These are phyloP conservation scores for Teratosphaeria viscida DNA, from an alignment of 2,329 filamentous ascomycete species.

Conservation along the genomic window DNA sequence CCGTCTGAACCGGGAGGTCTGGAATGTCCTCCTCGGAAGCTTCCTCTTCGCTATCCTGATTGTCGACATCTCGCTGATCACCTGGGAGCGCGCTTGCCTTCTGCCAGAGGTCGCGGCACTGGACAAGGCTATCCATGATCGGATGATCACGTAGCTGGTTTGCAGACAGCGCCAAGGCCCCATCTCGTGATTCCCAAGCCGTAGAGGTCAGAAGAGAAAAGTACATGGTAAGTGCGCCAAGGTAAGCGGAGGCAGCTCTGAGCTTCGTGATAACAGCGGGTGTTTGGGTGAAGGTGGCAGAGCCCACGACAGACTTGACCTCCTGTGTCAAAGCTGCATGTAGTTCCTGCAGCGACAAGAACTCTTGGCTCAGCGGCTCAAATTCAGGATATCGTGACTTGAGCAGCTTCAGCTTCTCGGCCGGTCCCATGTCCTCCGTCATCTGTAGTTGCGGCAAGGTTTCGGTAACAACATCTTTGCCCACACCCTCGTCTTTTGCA, in stretches of 20 bases:
- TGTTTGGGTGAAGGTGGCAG: not conserved
- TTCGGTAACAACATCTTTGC: constrained; percentile 60
- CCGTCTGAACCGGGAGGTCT: constrained; percentile 12
- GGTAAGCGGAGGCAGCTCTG: constrained; percentile 72
- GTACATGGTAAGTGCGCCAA: constrained; percentile 83
- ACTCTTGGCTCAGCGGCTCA: constrained; percentile 72
- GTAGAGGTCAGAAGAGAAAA: constrained; percentile 86
- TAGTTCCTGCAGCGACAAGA: constrained; percentile 52
- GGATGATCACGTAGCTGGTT: constrained; percentile 79
- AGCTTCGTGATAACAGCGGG: constrained; percentile 48
- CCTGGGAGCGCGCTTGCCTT: constrained; percentile 29
- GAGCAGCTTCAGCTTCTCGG: constrained; percentile 66
- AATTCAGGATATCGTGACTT: constrained; percentile 84
- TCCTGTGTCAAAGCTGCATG: constrained; percentile 11
- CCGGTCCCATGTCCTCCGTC: constrained; percentile 63
- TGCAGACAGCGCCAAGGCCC: constrained; percentile 58
- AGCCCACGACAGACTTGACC: not conserved
- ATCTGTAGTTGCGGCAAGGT: constrained; percentile 77
- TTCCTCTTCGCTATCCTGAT: not conserved
- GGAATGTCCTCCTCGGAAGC: not conserved
- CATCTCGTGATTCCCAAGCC: constrained; percentile 43
- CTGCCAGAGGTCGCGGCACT: constrained; percentile 72
- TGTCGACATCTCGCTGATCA: not conserved
- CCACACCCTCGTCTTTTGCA: constrained; percentile 35
- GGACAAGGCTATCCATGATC: constrained; percentile 75